Evolutionary conservation across 306 rosid genomes (phyloP).

Genomic region (Arachis hypogaea): DNA sequence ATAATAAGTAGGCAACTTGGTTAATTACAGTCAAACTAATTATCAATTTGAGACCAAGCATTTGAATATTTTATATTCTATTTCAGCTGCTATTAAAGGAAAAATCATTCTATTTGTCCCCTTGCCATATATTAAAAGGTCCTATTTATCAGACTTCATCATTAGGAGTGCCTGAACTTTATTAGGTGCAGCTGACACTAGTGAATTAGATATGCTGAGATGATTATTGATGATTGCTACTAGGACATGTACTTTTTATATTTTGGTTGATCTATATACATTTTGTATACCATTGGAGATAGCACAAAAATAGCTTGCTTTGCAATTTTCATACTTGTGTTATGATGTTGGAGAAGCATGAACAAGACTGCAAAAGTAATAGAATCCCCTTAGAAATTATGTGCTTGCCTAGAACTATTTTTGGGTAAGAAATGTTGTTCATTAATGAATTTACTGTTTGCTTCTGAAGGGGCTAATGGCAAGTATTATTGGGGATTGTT

Average conservation of each 20-base stretch:
- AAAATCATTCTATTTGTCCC: slow-evolving; percentile 7
- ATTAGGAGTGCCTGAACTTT: slow-evolving; percentile 6
- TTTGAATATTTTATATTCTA: slow-evolving; percentile 23
- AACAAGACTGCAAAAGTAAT: too few relatives aligned
- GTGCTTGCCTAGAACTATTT: not conserved
- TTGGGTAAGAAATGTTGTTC: not conserved
- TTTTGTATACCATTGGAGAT: not conserved
- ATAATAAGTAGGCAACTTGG: too few relatives aligned
- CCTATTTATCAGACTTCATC: not conserved
- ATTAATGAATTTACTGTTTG: not conserved
- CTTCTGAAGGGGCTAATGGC: not conserved
- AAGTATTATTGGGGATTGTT: not conserved
- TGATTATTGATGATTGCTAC: too few relatives aligned
- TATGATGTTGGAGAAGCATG: too few relatives aligned
- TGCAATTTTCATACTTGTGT: too few relatives aligned
- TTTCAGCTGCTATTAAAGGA: slow-evolving; percentile 4
- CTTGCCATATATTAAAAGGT: slow-evolving; percentile 6
- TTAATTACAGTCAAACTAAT: too few relatives aligned
- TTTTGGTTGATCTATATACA: too few relatives aligned
- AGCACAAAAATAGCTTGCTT: not conserved
- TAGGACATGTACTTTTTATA: too few relatives aligned
- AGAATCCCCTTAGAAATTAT: not conserved
- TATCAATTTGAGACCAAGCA: slow-evolving; percentile 89
- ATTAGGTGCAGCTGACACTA: slow-evolving; percentile 22
- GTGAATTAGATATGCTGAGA: slow-evolving; percentile 11